These are phyloP conservation scores for Maudiozyma bulderi DNA, from an alignment of 805 yeast genomes.

Conservation along the genomic window DNA sequence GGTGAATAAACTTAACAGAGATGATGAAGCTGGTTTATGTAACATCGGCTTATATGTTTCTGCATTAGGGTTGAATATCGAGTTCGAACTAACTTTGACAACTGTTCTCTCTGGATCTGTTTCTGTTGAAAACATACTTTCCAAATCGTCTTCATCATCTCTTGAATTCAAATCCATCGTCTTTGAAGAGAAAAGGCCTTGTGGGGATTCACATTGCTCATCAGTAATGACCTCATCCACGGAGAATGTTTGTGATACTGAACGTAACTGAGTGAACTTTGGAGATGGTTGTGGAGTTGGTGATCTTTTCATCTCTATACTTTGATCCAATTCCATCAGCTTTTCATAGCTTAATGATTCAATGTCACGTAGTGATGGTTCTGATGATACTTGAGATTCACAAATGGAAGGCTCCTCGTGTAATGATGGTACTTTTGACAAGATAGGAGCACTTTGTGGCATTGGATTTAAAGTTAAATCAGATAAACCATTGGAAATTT, in stretches of 20 bases:
- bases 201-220: not conserved
- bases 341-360: slow-evolving; percentile 19
- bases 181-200: not conserved
- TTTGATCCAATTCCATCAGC: slow-evolving; percentile 18
- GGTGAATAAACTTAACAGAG: slow-evolving; percentile 22
- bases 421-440: not conserved
- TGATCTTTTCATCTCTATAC: slow-evolving; percentile 15
- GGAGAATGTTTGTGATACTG: slow-evolving; percentile 12
- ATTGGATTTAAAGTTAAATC: not conserved
- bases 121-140: not conserved
- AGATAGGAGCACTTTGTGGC: not conserved
- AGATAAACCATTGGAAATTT: not conserved
- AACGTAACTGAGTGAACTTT: slow-evolving; percentile 3
- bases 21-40: slow-evolving; percentile 15
- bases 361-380: slow-evolving; percentile 14
- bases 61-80: slow-evolving; percentile 13
- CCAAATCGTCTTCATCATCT: not conserved
- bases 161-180: not conserved
- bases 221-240: slow-evolving; percentile 3
- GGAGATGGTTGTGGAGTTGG: slow-evolving; percentile 5
- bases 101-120: not conserved
- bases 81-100: not conserved
- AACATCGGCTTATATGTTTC: slow-evolving; percentile 15
- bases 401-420: not conserved
- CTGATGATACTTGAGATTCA: not conserved